A percentile compares a stretch with the other conserved stretches of the same genome.
Evolutionary conservation across 768 basidiomycete species (phyloP).

Genomic region (Mycena epipterygia): DNA sequence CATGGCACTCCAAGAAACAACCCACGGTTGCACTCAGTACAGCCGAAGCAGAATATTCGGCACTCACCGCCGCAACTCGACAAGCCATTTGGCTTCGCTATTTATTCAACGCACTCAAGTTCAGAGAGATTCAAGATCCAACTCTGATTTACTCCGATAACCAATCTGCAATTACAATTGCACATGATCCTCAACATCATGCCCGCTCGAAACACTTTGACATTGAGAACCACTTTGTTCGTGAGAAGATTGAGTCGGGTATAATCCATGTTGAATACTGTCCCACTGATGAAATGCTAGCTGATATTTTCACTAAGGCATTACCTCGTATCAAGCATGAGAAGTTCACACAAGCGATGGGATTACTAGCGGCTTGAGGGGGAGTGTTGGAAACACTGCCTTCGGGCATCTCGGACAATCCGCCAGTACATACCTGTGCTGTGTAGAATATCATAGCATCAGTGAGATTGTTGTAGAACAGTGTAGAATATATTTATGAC

Average conservation of each 20-base stretch:
- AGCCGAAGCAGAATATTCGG: neutral
- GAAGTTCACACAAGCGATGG: neutral
- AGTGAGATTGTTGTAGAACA: neutral
- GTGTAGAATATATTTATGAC: neutral
- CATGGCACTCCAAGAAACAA: neutral
- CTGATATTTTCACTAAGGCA: slow-evolving; percentile 16
- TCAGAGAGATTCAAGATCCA: too few species aligned
- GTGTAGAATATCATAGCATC: neutral
- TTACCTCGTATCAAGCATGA: slow-evolving; percentile 15
- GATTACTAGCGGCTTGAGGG: slow-evolving; percentile 9
- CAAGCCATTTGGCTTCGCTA: too few species aligned
- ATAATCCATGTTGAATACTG: slow-evolving; percentile 14
- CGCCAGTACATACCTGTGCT: neutral
- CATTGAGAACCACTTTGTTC: too few species aligned
- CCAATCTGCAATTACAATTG: too few species aligned
- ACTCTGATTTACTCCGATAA: too few species aligned
- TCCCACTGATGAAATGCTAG: slow-evolving; percentile 6
- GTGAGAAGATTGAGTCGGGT: neutral
- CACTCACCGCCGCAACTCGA: slow-evolving; percentile 1
- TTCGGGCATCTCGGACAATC: neutral
- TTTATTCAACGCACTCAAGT: too few species aligned
- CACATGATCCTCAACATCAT: too few species aligned
- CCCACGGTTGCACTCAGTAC: slow-evolving; percentile 10
- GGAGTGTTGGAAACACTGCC: slow-evolving; percentile 6
- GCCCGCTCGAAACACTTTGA: too few species aligned